phyloP scores from a whole-genome alignment of 2,329 filamentous ascomycete genomes.

The Colletotrichum phormii region DNA sequence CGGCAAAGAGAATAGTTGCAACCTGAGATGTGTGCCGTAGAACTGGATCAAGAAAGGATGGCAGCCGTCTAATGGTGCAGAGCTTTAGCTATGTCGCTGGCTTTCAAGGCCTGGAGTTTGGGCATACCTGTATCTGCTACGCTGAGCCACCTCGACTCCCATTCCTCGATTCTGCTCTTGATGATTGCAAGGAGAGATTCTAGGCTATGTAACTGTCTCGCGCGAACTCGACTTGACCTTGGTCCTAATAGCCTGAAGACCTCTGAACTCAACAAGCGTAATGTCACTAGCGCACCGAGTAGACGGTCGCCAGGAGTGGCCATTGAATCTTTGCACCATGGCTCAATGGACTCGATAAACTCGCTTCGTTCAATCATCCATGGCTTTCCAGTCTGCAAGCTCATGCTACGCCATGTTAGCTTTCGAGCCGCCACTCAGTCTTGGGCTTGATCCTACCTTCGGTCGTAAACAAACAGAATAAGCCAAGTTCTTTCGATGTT shows the following conservation, averaged over 20 bases:
- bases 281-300: slow-evolving; percentile 49
- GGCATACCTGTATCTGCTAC: slow-evolving; percentile 14
- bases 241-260: slow-evolving; percentile 42
- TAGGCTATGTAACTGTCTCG: slow-evolving; percentile 37
- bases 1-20: slow-evolving; percentile 50
- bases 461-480: slow-evolving; percentile 22
- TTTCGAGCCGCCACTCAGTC: fast-evolving
- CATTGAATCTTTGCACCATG: slow-evolving; percentile 47
- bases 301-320: slow-evolving; percentile 48
- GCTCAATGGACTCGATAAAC: slow-evolving; percentile 49
- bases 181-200: slow-evolving; percentile 42
- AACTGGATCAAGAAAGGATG: slow-evolving; percentile 52
- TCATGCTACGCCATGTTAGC: slow-evolving; percentile 44
- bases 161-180: slow-evolving; percentile 41
- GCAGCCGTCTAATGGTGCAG: slow-evolving; percentile 36
- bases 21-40: slow-evolving; percentile 51
- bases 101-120: neutral
- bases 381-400: slow-evolving; percentile 53
- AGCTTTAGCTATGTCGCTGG: neutral
- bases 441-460: neutral
- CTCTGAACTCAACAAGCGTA: slow-evolving; percentile 51
- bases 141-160: slow-evolving; percentile 39
- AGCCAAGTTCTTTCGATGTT: slow-evolving; percentile 27
- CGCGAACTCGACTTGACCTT: slow-evolving; percentile 27
- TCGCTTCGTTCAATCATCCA: slow-evolving; percentile 54